These are phyloP conservation scores for Metschnikowia anglica DNA, from an alignment of 805 yeast genomes.

Conservation along the genomic window DNA sequence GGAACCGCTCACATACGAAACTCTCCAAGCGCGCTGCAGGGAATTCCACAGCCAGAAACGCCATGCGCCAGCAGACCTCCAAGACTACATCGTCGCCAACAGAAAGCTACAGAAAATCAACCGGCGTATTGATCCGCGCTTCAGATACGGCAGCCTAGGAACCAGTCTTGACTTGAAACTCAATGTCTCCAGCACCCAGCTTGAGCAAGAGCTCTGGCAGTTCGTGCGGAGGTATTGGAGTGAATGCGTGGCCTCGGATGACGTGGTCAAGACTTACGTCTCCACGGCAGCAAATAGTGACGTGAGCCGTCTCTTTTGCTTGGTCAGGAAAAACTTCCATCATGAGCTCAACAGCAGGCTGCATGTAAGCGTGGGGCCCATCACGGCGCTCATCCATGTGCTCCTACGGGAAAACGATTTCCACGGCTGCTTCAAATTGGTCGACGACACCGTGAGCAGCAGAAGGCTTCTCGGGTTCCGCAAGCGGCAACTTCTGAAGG, in stretches of 20 bases:
- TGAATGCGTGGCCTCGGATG: slow-evolving; percentile 8
- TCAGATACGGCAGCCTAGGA: neutral
- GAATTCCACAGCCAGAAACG: slow-evolving; percentile 6
- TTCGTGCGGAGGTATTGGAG: slow-evolving; percentile 17
- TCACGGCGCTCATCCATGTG: slow-evolving; percentile 11
- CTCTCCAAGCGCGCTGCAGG: slow-evolving; percentile 12
- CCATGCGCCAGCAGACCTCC: slow-evolving; percentile 9
- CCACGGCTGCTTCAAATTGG: slow-evolving; percentile 17
- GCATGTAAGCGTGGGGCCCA: slow-evolving; percentile 3
- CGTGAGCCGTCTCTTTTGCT: slow-evolving; percentile 11
- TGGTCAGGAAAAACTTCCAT: slow-evolving; percentile 13
- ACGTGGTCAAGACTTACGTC: slow-evolving; percentile 15
- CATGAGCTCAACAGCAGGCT: neutral
- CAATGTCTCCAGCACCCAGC: slow-evolving; percentile 14
- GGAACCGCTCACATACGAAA: slow-evolving; percentile 19
- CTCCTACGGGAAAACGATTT: slow-evolving; percentile 16
- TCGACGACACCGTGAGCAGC: slow-evolving; percentile 15
- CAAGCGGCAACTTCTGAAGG: neutral
- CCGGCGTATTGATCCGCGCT: slow-evolving; percentile 5
- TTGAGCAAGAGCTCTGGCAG: slow-evolving; percentile 19
- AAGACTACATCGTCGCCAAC: slow-evolving; percentile 19
- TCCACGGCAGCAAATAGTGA: slow-evolving; percentile 6
- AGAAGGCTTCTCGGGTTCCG: neutral
- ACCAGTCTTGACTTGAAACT: slow-evolving; percentile 11
- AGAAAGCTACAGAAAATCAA: slow-evolving; percentile 16